Conservation (phyloP, 495 filamentous ascomycete species). For the Aspergillus cavernicola region DNA sequence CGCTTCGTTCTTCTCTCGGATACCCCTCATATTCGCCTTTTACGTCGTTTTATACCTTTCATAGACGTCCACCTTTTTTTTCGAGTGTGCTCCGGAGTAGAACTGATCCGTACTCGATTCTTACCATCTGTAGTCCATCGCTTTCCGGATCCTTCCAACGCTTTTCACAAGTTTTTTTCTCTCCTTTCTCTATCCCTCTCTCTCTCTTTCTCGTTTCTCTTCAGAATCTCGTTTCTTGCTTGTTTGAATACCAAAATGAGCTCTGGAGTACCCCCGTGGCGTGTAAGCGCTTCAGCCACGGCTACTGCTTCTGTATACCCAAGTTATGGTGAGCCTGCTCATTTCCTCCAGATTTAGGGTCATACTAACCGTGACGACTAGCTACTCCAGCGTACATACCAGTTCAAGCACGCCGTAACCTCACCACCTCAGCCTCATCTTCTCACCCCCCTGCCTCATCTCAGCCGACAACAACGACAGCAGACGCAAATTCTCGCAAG, state of each 20-base stretch:
- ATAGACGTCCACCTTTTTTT: background rate
- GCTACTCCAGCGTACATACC: constrained; percentile 47
- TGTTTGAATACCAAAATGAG: constrained; percentile 29
- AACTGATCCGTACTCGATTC: constrained; percentile 5
- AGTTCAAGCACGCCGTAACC: constrained; percentile 49
- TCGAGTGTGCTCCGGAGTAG: constrained; percentile 11
- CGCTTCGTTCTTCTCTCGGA: background rate
- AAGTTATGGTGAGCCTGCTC: constrained; percentile 31
- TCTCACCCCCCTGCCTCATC: constrained; percentile 18
- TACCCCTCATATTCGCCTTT: background rate
- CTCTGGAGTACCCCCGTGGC: constrained; percentile 43
- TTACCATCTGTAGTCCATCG: constrained; percentile 7
- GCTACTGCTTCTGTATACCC: constrained; percentile 24
- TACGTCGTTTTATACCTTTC: background rate
- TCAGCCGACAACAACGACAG: constrained; percentile 17
- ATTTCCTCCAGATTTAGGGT: background rate
- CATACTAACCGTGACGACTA: constrained; percentile 10
- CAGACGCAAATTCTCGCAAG: constrained; percentile 23
- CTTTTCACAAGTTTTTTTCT: background rate
- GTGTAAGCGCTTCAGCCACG: constrained; percentile 32
- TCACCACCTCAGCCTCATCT: constrained; percentile 28
- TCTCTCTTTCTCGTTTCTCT: constrained; percentile 6
- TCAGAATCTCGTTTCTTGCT: background rate
- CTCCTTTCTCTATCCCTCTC: constrained; percentile 7
- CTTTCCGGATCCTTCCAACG: background rate